Conservation (phyloP, 2,329 filamentous ascomycete species). For the Aspergillus puulaauensis region DNA sequence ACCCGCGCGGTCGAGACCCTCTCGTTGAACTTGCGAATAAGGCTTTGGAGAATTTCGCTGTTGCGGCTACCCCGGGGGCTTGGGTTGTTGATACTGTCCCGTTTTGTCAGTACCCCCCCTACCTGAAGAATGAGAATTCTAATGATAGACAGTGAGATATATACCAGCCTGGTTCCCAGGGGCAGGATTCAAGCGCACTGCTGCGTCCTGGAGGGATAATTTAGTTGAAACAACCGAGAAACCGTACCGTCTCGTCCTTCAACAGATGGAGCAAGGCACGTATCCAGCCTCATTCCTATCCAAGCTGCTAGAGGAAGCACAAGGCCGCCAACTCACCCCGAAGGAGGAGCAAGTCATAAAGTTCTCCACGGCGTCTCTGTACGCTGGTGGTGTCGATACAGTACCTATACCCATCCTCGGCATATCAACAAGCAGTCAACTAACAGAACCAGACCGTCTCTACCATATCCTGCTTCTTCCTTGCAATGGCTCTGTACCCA, state of each 20-base stretch:
- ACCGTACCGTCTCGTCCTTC: conserved; percentile 47
- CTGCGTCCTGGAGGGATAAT: conserved; percentile 31
- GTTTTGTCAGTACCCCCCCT: conserved; percentile 11
- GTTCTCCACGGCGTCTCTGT: background rate
- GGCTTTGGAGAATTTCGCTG: conserved; percentile 42
- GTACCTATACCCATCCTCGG: too few species aligned
- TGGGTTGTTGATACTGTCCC: conserved; percentile 51
- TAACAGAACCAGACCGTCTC: conserved; percentile 11
- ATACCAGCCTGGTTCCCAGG: conserved; percentile 50
- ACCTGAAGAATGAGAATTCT: background rate
- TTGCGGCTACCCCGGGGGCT: conserved; percentile 40
- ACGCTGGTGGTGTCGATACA: conserved; percentile 11
- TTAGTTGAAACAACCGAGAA: conserved; percentile 31
- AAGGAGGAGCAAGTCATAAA: conserved; percentile 7
- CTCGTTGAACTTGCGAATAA: conserved; percentile 44
- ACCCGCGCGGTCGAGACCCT: conserved; percentile 21
- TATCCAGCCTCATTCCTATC: conserved; percentile 43
- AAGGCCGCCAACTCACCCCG: background rate
- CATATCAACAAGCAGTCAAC: too few species aligned
- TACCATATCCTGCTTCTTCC: conserved; percentile 10
- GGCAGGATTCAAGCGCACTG: conserved; percentile 43
- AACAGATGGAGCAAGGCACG: conserved; percentile 36
- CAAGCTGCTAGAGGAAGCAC: conserved; percentile 27
- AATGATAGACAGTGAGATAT: conserved; percentile 21
- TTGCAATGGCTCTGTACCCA: conserved; percentile 10